These are phyloP conservation scores for Amaranthus palmeri DNA, from an alignment of 148 eudicot genomes.

Conservation along the genomic window DNA sequence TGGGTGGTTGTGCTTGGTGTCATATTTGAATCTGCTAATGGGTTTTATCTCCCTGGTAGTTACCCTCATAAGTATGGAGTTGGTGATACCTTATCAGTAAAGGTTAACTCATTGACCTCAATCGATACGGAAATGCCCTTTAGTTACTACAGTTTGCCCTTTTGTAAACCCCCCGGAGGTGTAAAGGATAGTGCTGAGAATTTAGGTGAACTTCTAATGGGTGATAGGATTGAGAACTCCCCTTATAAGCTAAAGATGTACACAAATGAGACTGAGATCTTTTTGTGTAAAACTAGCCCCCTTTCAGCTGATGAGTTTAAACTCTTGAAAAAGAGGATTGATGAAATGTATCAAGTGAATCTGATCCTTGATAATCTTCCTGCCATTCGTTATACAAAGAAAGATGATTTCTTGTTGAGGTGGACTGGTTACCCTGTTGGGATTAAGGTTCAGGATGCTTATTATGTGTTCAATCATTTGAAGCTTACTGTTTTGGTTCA, in stretches of 20 bases:
- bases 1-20: slow-evolving; percentile 45
- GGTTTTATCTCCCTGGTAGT: slow-evolving; percentile 82
- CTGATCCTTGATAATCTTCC: slow-evolving; percentile 79
- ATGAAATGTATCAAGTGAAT: slow-evolving; percentile 88
- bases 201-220: slow-evolving; percentile 81
- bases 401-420: slow-evolving; percentile 44
- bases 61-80: slow-evolving; percentile 68
- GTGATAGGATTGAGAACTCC: slow-evolving; percentile 84
- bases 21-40: slow-evolving; percentile 40
- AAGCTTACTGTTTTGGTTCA: slow-evolving; percentile 71
- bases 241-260: slow-evolving; percentile 70
- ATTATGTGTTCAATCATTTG: slow-evolving; percentile 71
- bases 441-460: slow-evolving; percentile 51
- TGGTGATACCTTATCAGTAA: slow-evolving; percentile 56
- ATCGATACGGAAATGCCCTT: slow-evolving; percentile 82
- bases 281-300: slow-evolving; percentile 50
- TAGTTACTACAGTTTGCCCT: slow-evolving; percentile 71
- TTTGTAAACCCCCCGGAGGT: slow-evolving; percentile 69
- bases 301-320: slow-evolving; percentile 60
- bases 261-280: slow-evolving; percentile 60
- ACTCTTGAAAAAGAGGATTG: slow-evolving; percentile 65
- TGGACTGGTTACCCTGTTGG: slow-evolving; percentile 86
- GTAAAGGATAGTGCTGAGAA: slow-evolving; percentile 84
- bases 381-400: slow-evolving; percentile 64
- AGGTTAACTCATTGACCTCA: slow-evolving; percentile 79